Evolutionary conservation across 108 stramenopile genomes (phyloP), one percentile per base, ranked within the genome.

Genomic region (Cylindrotheca fusiformis): DNA sequence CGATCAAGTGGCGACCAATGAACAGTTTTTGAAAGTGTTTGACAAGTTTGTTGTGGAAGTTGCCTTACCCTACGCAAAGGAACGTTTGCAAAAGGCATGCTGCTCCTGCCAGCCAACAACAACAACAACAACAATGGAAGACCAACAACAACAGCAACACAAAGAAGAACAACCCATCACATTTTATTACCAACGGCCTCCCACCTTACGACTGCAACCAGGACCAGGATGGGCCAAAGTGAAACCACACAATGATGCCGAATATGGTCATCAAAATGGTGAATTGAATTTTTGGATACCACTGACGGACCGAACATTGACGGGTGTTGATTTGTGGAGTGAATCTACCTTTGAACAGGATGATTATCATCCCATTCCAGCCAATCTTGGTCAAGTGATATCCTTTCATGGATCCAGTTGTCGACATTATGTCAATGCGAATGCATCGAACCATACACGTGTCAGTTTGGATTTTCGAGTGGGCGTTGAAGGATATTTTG

Each of bases 251-350:
- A 63, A 81, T 53, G 94, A 95, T 75, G 83, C 82, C 12, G 78
- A 87, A 24, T 95, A 95, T 63, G 94, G 94, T 6, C 94, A 94
- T 76, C 90, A 91, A 62, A 83, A 91, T 50, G 94, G 90, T 25
- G 94, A 95, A 61, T 62, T 95, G 18, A 95, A 95, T 65, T 92
- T 91, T 69, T 95, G 94, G 94, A 26, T 95, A 8, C 91, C 91
- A 3, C 61, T 95, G 31, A 93, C 91, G 30, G 83, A 79, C 62
- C 59, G 74, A 25, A 30, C 29, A 0, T 62, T 78, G 58, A 91
- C 89, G 2, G 71, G 77, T 25, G 90, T 91, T 14, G 88, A 92
- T 67, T 69, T 95, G 25, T 89, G 68, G 73, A 80, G 74, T 25
- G 91, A 93, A 62, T 71, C 85, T 0, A 51, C 51, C 44, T 63